Base-by-base conservation (phyloP, 495 filamentous ascomycete genomes). In the Durotheca rogersii region DNA sequence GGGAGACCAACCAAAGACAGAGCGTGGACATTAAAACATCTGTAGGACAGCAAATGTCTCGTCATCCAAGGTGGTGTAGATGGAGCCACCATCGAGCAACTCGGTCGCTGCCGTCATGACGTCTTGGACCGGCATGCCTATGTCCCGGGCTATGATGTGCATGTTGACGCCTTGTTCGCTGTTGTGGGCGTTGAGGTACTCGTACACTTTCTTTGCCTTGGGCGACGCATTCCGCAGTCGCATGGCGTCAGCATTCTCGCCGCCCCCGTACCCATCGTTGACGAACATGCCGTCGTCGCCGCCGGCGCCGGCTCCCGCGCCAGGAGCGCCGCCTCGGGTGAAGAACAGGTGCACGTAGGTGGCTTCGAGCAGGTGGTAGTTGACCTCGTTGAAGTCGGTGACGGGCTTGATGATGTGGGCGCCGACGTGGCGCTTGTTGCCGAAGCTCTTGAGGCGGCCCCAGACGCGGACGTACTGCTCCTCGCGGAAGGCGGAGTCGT, bases 21-120 rank as follows among this genome's bases (percentile, higher is more conserved):
- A 39, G n/a, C 7, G 18, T 31, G 16, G 16, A 3, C 3, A 21
- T 37, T 51, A 52, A 19, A 58, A 65, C 7, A 53, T 46, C n/a
- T 89, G 84, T 25, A 90, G 70, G 49, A 88, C 69, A 19, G 85
- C 85, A 79, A 84, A 90, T 0, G 87, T 90, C 67, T 80, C 76
- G 49, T 98, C 93, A 72, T 97, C 90, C 18, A 91, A 73, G 7
- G 94, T 98, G 40, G 90, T 89, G 68, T 89, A 98, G 40, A 94
- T 87, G 61, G 89, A 56, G 36, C 90, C 88, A 16, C 80, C 64
- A 5, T 65, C 72, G 31, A 91, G 56, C 64, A 97, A 64, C 69
- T 96, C 90, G 47, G 93, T 86, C 6, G 84, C 83, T 25, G 85
- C 94, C 36, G 76, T 80, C 38, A 79, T 61, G 14, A 95, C 86